Percentiles rank a stretch among this genome's conserved stretches.
Evolutionary conservation across 2,329 filamentous ascomycete genomes (phyloP).

Genomic region (Dothistroma septosporum): DNA sequence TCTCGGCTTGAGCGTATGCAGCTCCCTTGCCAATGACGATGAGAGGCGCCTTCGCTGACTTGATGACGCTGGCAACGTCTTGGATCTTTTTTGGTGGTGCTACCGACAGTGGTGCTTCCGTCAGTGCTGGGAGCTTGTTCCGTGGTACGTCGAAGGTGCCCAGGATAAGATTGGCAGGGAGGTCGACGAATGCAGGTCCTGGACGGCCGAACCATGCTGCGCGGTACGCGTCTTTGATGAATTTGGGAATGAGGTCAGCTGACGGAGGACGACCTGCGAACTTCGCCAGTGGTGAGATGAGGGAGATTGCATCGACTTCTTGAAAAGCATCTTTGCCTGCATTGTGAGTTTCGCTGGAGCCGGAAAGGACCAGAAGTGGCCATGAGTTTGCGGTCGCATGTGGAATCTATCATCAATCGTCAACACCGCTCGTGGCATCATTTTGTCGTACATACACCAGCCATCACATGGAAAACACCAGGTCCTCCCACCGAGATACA

Average conservation of each 20-base stretch:
- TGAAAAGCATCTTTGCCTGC: slow-evolving; percentile 55
- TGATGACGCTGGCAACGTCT: slow-evolving; percentile 44
- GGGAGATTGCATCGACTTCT: slow-evolving; percentile 53
- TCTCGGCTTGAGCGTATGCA: slow-evolving; percentile 6
- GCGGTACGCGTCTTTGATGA: slow-evolving; percentile 44
- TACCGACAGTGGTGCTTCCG: slow-evolving; percentile 40
- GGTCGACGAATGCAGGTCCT: slow-evolving; percentile 5
- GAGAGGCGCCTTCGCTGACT: slow-evolving; percentile 36
- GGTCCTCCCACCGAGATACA: slow-evolving; percentile 58
- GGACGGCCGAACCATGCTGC: slow-evolving; percentile 7
- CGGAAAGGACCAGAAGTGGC: slow-evolving; percentile 53
- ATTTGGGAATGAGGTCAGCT: slow-evolving; percentile 45
- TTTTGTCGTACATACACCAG: slow-evolving; percentile 44
- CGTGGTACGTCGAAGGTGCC: slow-evolving; percentile 27
- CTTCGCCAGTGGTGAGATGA: slow-evolving; percentile 53
- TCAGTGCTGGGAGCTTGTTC: slow-evolving; percentile 18
- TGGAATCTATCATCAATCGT: slow-evolving; percentile 18
- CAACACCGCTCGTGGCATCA: neutral
- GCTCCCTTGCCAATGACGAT: slow-evolving; percentile 7
- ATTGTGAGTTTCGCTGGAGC: slow-evolving; percentile 51
- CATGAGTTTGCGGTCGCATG: slow-evolving; percentile 51
- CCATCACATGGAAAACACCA: slow-evolving; percentile 55
- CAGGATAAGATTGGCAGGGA: slow-evolving; percentile 40
- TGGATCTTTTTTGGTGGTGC: slow-evolving; percentile 44
- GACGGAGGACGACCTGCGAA: slow-evolving; percentile 46